These are phyloP conservation scores for Candida maris DNA, from an alignment of 805 yeast genomes.

Conservation along the genomic window DNA sequence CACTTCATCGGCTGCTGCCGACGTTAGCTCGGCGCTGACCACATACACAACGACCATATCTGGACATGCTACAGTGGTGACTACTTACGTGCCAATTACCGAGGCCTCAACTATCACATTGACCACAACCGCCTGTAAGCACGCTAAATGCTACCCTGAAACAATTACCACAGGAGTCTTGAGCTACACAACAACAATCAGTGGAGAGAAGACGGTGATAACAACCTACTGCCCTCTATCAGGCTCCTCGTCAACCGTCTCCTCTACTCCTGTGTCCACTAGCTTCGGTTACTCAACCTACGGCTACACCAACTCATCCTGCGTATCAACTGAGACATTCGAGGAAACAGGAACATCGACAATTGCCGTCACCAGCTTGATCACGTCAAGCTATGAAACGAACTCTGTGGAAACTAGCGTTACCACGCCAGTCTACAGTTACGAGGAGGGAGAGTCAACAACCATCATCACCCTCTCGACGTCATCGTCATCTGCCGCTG, in stretches of 20 bases:
- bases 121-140: conserved; percentile 31
- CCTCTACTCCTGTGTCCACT: conserved; percentile 4
- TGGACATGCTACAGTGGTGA: conserved; percentile 35
- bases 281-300: neutral
- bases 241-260: conserved; percentile 4
- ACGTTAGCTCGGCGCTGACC: conserved; percentile 16
- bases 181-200: conserved; percentile 29
- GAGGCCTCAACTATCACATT: conserved; percentile 8
- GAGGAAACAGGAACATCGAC: conserved; percentile 22
- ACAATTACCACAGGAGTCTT: conserved; percentile 14
- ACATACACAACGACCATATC: conserved; percentile 31
- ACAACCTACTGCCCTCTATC: conserved; percentile 37
- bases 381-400: conserved; percentile 11
- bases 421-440: conserved; percentile 5
- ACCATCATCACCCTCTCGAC: conserved; percentile 3
- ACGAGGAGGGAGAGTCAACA: conserved; percentile 3
- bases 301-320: neutral
- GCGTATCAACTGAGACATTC: neutral
- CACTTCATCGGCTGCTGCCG: neutral
- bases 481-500: conserved; percentile 3
- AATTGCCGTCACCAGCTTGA: conserved; percentile 23
- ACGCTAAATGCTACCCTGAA: conserved; percentile 27
- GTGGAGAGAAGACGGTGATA: conserved; percentile 34
- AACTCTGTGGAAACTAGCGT: conserved; percentile 2
- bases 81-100: conserved; percentile 36